These are phyloP conservation scores for Gaultheria prostrata DNA, from an alignment of 148 eudicot genomes.

Conservation along the genomic window DNA sequence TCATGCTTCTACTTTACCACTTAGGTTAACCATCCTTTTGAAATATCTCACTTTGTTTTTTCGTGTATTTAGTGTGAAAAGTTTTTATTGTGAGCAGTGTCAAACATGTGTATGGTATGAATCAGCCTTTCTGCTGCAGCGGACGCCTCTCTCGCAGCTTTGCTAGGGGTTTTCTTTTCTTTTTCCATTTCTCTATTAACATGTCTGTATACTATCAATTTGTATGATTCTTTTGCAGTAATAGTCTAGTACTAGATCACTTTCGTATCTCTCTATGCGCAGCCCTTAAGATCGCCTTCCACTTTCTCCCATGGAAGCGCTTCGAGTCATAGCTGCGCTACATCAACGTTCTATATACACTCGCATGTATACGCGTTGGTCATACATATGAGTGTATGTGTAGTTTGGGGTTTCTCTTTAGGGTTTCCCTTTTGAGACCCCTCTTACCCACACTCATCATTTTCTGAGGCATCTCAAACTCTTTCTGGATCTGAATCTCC, in stretches of 20 bases:
- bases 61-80: neutral
- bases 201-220: neutral
- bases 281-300: constrained; percentile 59
- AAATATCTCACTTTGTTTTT: neutral
- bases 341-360: constrained; percentile 23
- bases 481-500: constrained; percentile 5
- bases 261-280: constrained; percentile 30
- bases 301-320: constrained; percentile 59
- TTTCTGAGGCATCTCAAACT: too few relatives aligned
- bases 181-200: too few relatives aligned
- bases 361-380: neutral
- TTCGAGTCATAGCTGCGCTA: constrained; percentile 93
- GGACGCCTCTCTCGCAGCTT: neutral
- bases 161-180: neutral
- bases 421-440: constrained; percentile 62
- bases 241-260: neutral
- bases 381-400: neutral
- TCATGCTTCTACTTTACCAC: neutral
- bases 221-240: neutral
- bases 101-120: too few relatives aligned
- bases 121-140: too few relatives aligned
- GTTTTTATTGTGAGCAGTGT: neutral
- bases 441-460: constrained; percentile 9
- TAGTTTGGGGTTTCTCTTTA: constrained; percentile 27
- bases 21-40: neutral